Evolutionary conservation across 139 green algal species (phyloP), one percentile per base, ranked within the genome.

Genomic region (Diplosphaera chodatii): DNA sequence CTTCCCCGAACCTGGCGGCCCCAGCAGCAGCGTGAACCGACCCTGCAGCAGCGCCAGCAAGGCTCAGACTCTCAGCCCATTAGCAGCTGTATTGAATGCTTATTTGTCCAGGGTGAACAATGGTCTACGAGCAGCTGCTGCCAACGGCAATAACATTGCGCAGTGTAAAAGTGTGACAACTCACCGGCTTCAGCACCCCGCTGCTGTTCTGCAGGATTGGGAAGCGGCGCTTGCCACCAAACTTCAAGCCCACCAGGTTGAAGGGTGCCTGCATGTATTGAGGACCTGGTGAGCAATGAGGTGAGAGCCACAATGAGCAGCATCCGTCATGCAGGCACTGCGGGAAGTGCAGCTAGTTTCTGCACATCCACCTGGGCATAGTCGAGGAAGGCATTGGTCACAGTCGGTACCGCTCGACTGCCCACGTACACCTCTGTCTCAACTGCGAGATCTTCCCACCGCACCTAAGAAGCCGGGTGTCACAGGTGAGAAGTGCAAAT

Each of bases 381-480:
- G 18, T 59, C 48, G 48, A 59, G 48, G 18, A 59, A 59, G 13
- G 48, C 48, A 59, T 84, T 84, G 71, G 70, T 31, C 6, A 84
- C 66, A 22, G 75, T 79, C 29, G 79, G 79, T 40, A 74, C 55
- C 22, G 75, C 79, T 34, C 74, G 65, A 29, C 28, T 76, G 56
- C 79, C 79, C 31, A 82, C 71, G 28, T 71, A 79, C 28, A 84
- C 75, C 2, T 67, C 22, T 13, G 79, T 76, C 41, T 79, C 75
- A 10, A 80, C 67, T 8, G 20, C 64, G 55, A 84, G 22, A 32
- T 77, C 32, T 22, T 77, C n/a, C 40, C 79, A 84, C 18, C 67
- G 71, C n/a, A n/a, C n/a, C n/a, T n/a, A n/a, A n/a, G n/a, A n/a
- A n/a, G n/a, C n/a, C n/a, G n/a, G n/a, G n/a, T n/a, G n/a, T n/a